A percentile compares a stretch with the other conserved stretches of the same genome.
Evolutionary conservation across 805 yeast species (phyloP).

Genomic region (Metschnikowia henanensis): DNA sequence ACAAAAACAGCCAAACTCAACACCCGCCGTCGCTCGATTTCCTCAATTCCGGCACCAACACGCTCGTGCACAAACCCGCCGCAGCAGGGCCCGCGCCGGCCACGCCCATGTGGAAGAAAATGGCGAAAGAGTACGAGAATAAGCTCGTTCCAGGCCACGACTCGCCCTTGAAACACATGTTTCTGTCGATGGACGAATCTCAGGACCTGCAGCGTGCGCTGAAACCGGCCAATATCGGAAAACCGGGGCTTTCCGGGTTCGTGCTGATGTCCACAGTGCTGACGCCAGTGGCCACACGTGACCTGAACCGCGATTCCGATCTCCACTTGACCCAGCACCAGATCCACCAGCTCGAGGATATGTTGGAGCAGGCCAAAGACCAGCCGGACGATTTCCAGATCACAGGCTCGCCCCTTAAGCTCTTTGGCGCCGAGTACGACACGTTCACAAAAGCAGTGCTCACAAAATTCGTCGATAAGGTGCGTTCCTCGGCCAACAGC

Average conservation of each 20-base stretch:
- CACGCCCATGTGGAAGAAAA: slow-evolving; percentile 34
- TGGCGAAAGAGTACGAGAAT: slow-evolving; percentile 28
- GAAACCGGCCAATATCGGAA: slow-evolving; percentile 14
- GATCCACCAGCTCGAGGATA: slow-evolving; percentile 23
- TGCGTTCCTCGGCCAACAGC: slow-evolving; percentile 17
- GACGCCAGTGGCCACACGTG: slow-evolving; percentile 32
- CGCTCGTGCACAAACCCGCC: slow-evolving; percentile 33
- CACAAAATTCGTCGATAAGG: slow-evolving; percentile 19
- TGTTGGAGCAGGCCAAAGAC: slow-evolving; percentile 24
- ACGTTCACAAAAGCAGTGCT: slow-evolving; percentile 38
- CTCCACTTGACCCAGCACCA: slow-evolving; percentile 20
- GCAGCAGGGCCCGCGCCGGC: slow-evolving; percentile 11
- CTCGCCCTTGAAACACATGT: slow-evolving; percentile 33
- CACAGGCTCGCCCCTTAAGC: slow-evolving; percentile 40
- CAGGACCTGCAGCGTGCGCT: not conserved
- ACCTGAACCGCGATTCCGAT: slow-evolving; percentile 16
- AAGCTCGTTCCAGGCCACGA: slow-evolving; percentile 15
- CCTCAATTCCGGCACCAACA: slow-evolving; percentile 22
- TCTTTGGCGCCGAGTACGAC: slow-evolving; percentile 39
- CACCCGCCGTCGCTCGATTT: slow-evolving; percentile 16
- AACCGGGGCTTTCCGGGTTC: slow-evolving; percentile 24
- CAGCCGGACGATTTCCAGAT: slow-evolving; percentile 20
- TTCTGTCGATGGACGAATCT: slow-evolving; percentile 23
- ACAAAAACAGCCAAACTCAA: not conserved
- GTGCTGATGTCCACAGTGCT: slow-evolving; percentile 21